Evolutionary conservation across 257 asterid species (phyloP).

Genomic region (Primulina eburnea): DNA sequence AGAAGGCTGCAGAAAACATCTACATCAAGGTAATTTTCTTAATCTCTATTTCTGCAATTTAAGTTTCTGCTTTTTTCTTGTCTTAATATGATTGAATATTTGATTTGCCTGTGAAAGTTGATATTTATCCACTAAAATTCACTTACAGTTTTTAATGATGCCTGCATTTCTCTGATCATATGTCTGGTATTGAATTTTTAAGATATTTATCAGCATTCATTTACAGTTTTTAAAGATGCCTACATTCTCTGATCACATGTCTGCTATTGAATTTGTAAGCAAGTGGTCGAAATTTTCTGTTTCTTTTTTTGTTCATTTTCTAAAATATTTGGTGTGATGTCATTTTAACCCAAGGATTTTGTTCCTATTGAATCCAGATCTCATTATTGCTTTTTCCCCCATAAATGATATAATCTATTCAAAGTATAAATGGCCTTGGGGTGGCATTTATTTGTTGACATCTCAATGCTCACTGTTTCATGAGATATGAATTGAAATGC

Average conservation of each 20-base stretch:
- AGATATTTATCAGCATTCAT: constrained; percentile 2
- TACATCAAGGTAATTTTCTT: constrained; percentile 68
- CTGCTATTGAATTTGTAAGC: neutral
- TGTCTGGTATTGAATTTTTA: neutral
- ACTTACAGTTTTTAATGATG: neutral
- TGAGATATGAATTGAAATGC: too few species aligned
- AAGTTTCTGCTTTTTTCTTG: constrained; percentile 19
- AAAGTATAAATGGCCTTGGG: neutral
- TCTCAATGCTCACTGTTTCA: too few species aligned
- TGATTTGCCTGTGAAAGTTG: neutral
- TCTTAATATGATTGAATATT: neutral
- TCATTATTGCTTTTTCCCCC: neutral
- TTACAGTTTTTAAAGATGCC: neutral
- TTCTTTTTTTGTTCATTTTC: neutral
- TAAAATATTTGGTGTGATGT: neutral
- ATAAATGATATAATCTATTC: neutral
- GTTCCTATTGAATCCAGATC: neutral
- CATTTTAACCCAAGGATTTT: neutral
- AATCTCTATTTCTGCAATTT: constrained; percentile 8
- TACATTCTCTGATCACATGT: neutral
- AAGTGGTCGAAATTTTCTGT: neutral
- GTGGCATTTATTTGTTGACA: too few species aligned
- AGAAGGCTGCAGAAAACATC: constrained; percentile 96
- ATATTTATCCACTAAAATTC: neutral
- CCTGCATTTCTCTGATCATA: neutral